These are phyloP conservation scores for Taphrina deformans DNA, from an alignment of 1,139 yeast species.

Conservation along the genomic window DNA sequence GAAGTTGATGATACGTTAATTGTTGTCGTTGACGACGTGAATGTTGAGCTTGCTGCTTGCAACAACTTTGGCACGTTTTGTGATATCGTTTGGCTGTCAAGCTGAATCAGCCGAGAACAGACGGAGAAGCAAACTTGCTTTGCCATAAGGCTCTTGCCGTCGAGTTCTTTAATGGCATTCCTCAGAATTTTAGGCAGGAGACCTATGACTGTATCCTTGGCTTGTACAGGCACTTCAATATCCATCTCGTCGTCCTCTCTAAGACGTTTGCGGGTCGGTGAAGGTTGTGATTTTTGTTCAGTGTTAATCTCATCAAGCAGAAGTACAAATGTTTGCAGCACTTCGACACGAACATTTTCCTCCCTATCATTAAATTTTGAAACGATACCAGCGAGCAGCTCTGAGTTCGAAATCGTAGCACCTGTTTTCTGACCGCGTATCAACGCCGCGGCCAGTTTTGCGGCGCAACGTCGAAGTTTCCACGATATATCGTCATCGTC, in stretches of 20 bases:
- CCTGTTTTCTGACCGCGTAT: constrained; percentile 46
- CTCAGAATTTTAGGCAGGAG: constrained; percentile 2
- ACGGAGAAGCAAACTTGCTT: constrained; percentile 8
- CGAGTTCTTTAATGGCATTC: constrained; percentile 7
- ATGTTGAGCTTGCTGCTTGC: background rate
- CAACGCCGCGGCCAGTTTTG: constrained; percentile 52
- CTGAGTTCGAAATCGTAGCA: constrained; percentile 37
- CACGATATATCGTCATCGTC: constrained; percentile 67
- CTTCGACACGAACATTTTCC: constrained; percentile 47
- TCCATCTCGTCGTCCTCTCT: constrained; percentile 27
- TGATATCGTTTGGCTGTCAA: background rate
- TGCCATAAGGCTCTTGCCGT: constrained; percentile 8
- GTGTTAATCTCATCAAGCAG: constrained; percentile 17
- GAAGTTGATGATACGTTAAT: background rate
- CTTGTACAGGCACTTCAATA: background rate
- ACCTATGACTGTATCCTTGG: background rate
- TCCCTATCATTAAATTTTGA: constrained; percentile 47
- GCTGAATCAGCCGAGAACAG: background rate
- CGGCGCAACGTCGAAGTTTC: constrained; percentile 64
- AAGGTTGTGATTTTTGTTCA: background rate
- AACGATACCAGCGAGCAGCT: constrained; percentile 42
- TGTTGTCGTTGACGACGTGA: background rate
- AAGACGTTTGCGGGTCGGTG: constrained; percentile 15
- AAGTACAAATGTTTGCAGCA: constrained; percentile 43
- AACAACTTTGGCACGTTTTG: background rate